Evolutionary conservation across 129 eudicot genomes (phyloP).

Genomic region (Tanacetum coccineum): DNA sequence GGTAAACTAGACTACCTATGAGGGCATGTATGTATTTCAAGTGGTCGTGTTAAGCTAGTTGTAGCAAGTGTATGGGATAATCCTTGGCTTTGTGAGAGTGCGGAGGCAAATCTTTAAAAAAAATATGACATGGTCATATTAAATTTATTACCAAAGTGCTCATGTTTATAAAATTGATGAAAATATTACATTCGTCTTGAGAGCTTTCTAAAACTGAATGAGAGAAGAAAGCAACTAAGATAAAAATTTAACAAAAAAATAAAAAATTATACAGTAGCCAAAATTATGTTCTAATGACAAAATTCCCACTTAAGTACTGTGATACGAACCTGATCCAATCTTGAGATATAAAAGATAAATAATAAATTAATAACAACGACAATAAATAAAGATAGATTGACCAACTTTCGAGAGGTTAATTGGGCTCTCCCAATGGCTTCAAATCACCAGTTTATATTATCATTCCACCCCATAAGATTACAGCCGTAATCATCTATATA

Average conservation of each 20-base stretch:
- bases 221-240: neutral
- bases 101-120: constrained; percentile 6
- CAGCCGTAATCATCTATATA: too few relatives aligned
- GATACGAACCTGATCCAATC: too few relatives aligned
- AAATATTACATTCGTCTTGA: neutral
- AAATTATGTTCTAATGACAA: too few relatives aligned
- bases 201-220: neutral
- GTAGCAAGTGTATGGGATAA: neutral
- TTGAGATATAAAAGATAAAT: too few relatives aligned
- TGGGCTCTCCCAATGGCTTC: too few relatives aligned
- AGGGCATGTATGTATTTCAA: constrained; percentile 12
- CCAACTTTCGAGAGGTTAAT: too few relatives aligned
- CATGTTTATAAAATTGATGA: constrained; percentile 12
- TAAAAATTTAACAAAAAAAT: neutral
- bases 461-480: too few relatives aligned
- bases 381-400: too few relatives aligned
- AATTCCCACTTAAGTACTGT: too few relatives aligned
- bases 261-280: neutral
- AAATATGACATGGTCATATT: constrained; percentile 18
- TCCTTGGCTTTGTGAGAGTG: neutral
- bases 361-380: too few relatives aligned
- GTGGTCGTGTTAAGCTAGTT: neutral
- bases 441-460: too few relatives aligned
- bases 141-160: constrained; percentile 15
- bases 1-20: constrained; percentile 40